Percentiles rank a stretch among this genome's conserved stretches.
Evolutionary conservation across 768 basidiomycete genomes (phyloP).

Genomic region (Panaeolus papilionaceus): DNA sequence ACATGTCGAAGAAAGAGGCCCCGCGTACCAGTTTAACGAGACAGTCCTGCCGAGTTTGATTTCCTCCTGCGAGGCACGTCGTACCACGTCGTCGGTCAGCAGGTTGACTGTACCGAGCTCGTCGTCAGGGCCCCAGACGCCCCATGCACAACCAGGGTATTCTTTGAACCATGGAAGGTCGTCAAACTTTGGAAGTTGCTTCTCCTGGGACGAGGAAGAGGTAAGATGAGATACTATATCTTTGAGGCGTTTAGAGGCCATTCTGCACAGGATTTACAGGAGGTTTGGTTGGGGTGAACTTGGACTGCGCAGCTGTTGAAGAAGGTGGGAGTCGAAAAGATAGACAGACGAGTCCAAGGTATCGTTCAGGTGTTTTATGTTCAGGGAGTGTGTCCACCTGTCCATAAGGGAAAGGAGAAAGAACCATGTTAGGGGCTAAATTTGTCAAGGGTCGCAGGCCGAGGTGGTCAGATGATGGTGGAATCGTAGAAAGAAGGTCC

Average conservation of each 20-base stretch:
- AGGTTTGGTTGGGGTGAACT: neutral
- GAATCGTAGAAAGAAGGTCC: neutral
- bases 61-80: constrained; percentile 60
- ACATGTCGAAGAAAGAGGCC: no score
- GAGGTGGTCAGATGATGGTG: neutral
- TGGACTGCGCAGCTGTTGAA: neutral
- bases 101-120: constrained; percentile 73
- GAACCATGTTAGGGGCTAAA: neutral
- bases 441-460: neutral
- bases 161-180: constrained; percentile 54
- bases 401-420: neutral
- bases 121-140: constrained; percentile 69
- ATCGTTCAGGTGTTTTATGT: neutral
- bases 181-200: constrained; percentile 40
- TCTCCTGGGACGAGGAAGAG: constrained; percentile 19
- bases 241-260: constrained; percentile 40
- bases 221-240: constrained; percentile 36
- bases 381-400: neutral
- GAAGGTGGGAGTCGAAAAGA: neutral
- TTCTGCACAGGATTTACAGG: constrained; percentile 15
- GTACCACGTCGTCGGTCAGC: constrained; percentile 68
- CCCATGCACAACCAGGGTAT: constrained; percentile 71
- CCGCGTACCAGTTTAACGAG: constrained; percentile 65
- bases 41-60: constrained; percentile 61
- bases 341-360: neutral